These are phyloP conservation scores for Hymenoscyphus occultus DNA, from an alignment of 2,329 filamentous ascomycete genomes.

Conservation along the genomic window DNA sequence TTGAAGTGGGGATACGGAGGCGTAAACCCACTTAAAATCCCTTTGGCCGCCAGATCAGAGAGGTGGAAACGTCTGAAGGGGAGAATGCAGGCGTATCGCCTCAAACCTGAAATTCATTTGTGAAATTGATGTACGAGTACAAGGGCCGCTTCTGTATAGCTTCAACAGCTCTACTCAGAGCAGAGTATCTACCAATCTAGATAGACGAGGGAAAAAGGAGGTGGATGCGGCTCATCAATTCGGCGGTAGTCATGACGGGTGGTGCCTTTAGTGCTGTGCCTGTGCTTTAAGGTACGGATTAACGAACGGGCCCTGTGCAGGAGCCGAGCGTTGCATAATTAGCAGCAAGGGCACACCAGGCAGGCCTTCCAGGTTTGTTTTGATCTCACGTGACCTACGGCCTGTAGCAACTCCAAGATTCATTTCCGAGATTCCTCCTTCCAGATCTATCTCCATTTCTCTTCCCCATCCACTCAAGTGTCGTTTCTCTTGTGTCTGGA, in stretches of 20 bases:
- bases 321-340: too few species aligned
- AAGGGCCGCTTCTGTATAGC: neutral
- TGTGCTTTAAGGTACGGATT: too few species aligned
- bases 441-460: neutral
- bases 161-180: neutral
- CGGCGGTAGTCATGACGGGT: too few species aligned
- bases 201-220: too few species aligned
- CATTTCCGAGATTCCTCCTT: neutral
- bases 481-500: neutral
- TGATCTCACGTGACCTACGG: neutral
- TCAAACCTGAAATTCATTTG: neutral
- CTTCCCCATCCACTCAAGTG: neutral
- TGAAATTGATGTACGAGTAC: neutral
- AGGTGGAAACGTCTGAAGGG: neutral
- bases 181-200: neutral
- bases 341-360: too few species aligned
- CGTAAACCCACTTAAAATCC: conserved; percentile 1
- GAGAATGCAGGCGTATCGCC: neutral
- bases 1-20: conserved; percentile 2
- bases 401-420: neutral
- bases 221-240: too few species aligned
- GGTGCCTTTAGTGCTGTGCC: too few species aligned
- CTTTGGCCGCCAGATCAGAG: neutral
- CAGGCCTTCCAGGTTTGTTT: neutral
- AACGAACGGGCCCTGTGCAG: too few species aligned